Conservation (phyloP, 2,329 filamentous ascomycete genomes). For the Sarocladiaceae sp. region DNA sequence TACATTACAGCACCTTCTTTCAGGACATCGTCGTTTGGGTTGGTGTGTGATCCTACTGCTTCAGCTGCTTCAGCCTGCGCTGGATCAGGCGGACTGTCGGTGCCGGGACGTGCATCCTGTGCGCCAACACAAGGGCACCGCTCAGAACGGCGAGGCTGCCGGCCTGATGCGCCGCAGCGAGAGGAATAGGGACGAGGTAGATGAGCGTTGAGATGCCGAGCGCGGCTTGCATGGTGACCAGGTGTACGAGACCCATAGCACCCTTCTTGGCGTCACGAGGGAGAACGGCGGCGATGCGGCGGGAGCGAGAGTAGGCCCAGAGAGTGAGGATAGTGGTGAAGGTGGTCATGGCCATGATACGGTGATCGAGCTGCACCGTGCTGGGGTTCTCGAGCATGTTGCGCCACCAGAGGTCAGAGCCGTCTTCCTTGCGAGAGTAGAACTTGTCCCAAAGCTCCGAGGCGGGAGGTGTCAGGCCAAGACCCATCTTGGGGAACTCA, state of each 20-base stretch:
- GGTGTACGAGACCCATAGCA: constrained; percentile 74
- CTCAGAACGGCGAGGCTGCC: constrained; percentile 82
- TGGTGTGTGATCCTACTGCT: not conserved
- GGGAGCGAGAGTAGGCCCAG: constrained; percentile 71
- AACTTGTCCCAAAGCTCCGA: constrained; percentile 80
- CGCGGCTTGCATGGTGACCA: constrained; percentile 75
- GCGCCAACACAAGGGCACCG: constrained; percentile 74
- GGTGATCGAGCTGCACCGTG: constrained; percentile 92
- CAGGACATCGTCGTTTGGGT: too few species aligned
- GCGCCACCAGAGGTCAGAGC: constrained; percentile 87
- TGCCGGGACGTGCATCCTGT: constrained; percentile 69
- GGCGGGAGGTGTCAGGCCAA: constrained; percentile 74
- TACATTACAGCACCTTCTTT: constrained; percentile 1
- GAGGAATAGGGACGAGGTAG: constrained; percentile 84
- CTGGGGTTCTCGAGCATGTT: constrained; percentile 98
- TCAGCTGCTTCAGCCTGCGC: constrained; percentile 37
- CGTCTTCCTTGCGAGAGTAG: constrained; percentile 76
- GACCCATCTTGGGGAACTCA: constrained; percentile 94
- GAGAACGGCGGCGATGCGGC: constrained; percentile 52
- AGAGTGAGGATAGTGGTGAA: constrained; percentile 77
- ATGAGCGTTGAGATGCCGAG: constrained; percentile 88
- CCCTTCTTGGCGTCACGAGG: constrained; percentile 63
- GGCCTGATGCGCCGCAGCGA: constrained; percentile 91
- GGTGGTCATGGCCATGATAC: constrained; percentile 84
- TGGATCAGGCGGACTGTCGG: constrained; percentile 58